Percentiles rank a stretch among this genome's conserved stretches.
phyloP scores from a whole-genome alignment of 805 yeast genomes.

The Phaffomyces antillensis region DNA sequence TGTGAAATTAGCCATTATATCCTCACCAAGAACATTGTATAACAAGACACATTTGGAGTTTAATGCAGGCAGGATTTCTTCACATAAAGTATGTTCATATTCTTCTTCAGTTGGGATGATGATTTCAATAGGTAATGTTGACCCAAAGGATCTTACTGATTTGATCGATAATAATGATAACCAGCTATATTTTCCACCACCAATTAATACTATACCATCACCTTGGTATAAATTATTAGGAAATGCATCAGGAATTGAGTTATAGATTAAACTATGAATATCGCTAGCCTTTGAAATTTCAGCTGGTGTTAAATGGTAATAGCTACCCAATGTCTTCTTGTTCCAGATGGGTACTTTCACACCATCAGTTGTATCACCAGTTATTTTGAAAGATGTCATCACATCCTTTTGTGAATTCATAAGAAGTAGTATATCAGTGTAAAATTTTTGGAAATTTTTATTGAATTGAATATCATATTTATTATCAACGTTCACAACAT shows the following conservation, averaged over 20 bases:
- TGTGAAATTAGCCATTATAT: constrained; percentile 39
- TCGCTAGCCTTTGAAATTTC: constrained; percentile 1
- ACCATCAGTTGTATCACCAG: constrained; percentile 1
- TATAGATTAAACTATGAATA: constrained; percentile 4
- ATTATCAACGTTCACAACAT: constrained; percentile 3
- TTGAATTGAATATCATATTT: constrained; percentile 6
- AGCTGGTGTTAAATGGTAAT: background rate
- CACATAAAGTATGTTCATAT: constrained; percentile 63
- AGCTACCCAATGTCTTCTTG: background rate
- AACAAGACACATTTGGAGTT: constrained; percentile 60
- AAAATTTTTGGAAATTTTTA: constrained; percentile 9
- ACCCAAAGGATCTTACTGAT: constrained; percentile 43
- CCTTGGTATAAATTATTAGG: constrained; percentile 10
- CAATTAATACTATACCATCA: constrained; percentile 25
- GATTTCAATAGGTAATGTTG: constrained; percentile 61
- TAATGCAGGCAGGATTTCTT: constrained; percentile 47
- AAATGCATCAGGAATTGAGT: constrained; percentile 2
- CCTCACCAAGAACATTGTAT: constrained; percentile 53
- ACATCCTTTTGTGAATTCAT: background rate
- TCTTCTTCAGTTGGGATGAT: constrained; percentile 59
- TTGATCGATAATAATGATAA: constrained; percentile 42
- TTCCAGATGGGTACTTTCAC: background rate
- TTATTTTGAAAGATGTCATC: constrained; percentile 1
- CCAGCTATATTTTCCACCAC: constrained; percentile 54
- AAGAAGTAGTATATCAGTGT: background rate